Evolutionary conservation across 768 basidiomycete species (phyloP).

Genomic region (Tylopilus rubrobrunneus): DNA sequence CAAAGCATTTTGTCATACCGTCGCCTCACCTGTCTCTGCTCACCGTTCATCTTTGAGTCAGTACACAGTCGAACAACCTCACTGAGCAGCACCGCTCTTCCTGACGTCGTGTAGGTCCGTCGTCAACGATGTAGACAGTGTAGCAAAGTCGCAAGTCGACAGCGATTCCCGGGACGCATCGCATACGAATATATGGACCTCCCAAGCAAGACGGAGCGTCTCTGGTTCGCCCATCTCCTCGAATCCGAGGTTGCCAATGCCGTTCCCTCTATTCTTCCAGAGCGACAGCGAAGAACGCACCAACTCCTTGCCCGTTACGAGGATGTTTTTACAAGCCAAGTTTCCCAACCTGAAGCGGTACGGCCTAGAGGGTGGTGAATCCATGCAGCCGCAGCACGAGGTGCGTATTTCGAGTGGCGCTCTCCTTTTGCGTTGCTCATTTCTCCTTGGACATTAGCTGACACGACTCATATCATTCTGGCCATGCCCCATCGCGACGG

Average conservation of each 20-base stretch:
- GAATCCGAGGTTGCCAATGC: conserved; percentile 47
- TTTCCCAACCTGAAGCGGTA: conserved; percentile 88
- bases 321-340: conserved; percentile 78
- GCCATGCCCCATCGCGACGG: conserved; percentile 86
- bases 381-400: conserved; percentile 66
- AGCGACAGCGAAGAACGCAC: conserved; percentile 57
- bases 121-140: no score
- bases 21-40: no score
- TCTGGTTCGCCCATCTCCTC: conserved; percentile 86
- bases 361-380: conserved; percentile 90
- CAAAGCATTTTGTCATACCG: no score
- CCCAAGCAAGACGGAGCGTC: conserved; percentile 76
- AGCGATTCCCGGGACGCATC: conserved; percentile 49
- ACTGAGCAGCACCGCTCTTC: no score
- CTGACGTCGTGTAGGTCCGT: no score
- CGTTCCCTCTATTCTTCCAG: conserved; percentile 27
- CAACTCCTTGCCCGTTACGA: conserved; percentile 71
- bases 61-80: no score
- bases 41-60: no score
- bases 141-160: no score
- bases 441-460: conserved; percentile 37
- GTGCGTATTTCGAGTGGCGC: conserved; percentile 29
- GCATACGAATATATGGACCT: conserved; percentile 94
- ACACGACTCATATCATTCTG: conserved; percentile 67
- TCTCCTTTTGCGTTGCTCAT: neutral